Base-by-base conservation (phyloP, 768 basidiomycete species). In the Lactarius trivialis region DNA sequence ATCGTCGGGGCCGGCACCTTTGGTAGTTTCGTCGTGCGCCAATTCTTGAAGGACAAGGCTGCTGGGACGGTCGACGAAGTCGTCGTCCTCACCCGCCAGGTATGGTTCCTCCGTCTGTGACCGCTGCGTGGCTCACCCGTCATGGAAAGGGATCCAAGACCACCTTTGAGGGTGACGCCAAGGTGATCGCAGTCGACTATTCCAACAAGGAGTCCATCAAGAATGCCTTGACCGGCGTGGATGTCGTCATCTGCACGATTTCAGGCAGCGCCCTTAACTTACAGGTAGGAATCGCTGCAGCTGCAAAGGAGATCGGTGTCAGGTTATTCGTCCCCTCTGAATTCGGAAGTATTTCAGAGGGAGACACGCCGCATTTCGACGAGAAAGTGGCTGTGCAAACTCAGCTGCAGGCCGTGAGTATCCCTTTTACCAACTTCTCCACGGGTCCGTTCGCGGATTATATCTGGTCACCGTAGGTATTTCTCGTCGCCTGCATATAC, bases 141-240 rank as follows among this genome's bases (percentile, higher is more conserved):
- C 6, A 54, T 24, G 55, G 19, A 39, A n/a, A 67, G 61, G 72
- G 71, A 55, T 73, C 71, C 19, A 68, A 71, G 21, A 65, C 58
- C 14, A 55, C 64, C 41, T 4, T 64, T 14, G 33, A 55, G 2
- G 53, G 39, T 3, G 54, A 55, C 33, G 65, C 57, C 48, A 58
- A 36, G 24, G 54, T 64, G 39, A 34, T 56, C 11, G 39, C 26
- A 1, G 63, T 64, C 55, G 65, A 66, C 41, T 66, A 66, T 30
- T 55, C 56, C 17, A 43, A 56, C 34, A 54, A 56, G 12, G 65
- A 50, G 9, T 51, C 65, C 1, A 58, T 66, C 48, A 55, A 26
- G 39, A 15, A 3, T 2, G 54, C 65, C 4, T 55, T 66, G 33
- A 21, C 39, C 12, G 62, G 62, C 24, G 41, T 64, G 4, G 52